These are phyloP conservation scores for Cucurbita maxima DNA, from an alignment of 306 rosid species.

Conservation along the genomic window DNA sequence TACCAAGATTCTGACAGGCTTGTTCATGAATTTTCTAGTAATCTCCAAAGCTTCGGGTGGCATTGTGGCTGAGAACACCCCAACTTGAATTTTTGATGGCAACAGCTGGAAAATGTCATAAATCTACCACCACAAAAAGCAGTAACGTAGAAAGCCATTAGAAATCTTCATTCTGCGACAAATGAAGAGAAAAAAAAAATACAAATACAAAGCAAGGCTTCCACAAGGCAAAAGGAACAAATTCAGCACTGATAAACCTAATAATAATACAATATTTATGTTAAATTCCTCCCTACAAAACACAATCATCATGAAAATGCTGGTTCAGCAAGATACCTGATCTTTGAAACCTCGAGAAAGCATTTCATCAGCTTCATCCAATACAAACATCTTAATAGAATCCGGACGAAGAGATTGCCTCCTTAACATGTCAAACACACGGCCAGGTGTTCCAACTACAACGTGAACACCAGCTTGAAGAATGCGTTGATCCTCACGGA, in stretches of 20 bases:
- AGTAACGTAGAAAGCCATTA: background rate
- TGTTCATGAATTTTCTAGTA: slow-evolving; percentile 91
- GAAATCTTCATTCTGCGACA: background rate
- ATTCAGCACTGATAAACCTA: background rate
- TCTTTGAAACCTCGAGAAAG: slow-evolving; percentile 98
- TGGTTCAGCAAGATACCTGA: slow-evolving; percentile 35
- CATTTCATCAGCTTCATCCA: slow-evolving; percentile 99
- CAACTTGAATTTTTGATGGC: slow-evolving; percentile 84
- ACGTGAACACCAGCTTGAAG: slow-evolving; percentile 96
- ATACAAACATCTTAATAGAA: slow-evolving; percentile 72
- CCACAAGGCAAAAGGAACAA: background rate
- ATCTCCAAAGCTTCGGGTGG: slow-evolving; percentile 97
- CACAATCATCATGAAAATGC: background rate
- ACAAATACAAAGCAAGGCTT: background rate
- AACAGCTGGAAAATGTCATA: slow-evolving; percentile 93
- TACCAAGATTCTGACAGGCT: slow-evolving; percentile 88
- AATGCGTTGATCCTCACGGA: slow-evolving; percentile 95
- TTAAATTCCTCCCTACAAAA: background rate
- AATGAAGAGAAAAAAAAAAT: background rate
- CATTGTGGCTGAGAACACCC: slow-evolving; percentile 99
- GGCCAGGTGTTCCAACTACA: slow-evolving; percentile 95
- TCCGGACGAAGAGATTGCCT: slow-evolving; percentile 93
- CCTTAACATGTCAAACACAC: slow-evolving; percentile 87
- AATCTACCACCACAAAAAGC: slow-evolving; percentile 38
- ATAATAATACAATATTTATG: background rate